Evolutionary conservation across 2,329 filamentous ascomycete species (phyloP).

Genomic region (Ascochyta pisi): DNA sequence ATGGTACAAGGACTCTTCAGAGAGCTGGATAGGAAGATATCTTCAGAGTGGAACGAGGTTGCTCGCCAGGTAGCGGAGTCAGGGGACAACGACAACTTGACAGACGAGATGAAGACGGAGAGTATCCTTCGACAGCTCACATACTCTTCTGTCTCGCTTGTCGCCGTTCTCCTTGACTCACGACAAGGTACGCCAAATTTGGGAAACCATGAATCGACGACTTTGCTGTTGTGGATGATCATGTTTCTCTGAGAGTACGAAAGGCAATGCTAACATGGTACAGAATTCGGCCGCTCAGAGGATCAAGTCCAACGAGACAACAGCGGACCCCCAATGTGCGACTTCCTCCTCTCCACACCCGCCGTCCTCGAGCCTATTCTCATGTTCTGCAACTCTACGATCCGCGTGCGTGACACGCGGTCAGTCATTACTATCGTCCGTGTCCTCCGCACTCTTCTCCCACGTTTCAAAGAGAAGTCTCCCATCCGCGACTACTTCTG

Average conservation of each 20-base stretch:
- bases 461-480: slow-evolving; percentile 69
- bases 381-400: slow-evolving; percentile 87
- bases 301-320: slow-evolving; percentile 45
- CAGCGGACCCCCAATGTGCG: slow-evolving; percentile 70
- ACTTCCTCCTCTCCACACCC: slow-evolving; percentile 81
- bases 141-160: slow-evolving; percentile 89
- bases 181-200: slow-evolving; percentile 34
- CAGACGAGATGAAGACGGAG: slow-evolving; percentile 97
- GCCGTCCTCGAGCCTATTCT: slow-evolving; percentile 86
- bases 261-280: not conserved
- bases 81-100: slow-evolving; percentile 75
- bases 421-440: slow-evolving; percentile 86
- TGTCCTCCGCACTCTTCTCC: slow-evolving; percentile 84
- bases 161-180: slow-evolving; percentile 86
- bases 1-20: slow-evolving; percentile 82
- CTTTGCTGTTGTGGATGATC: not conserved
- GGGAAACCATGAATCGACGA: not conserved
- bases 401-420: slow-evolving; percentile 87
- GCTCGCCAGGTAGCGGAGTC: slow-evolving; percentile 63
- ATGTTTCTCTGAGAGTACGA: too few relatives aligned
- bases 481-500: slow-evolving; percentile 86
- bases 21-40: slow-evolving; percentile 87
- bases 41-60: slow-evolving; percentile 83
- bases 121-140: slow-evolving; percentile 93
- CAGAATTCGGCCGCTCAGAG: slow-evolving; percentile 42